Percentiles rank a stretch among this genome's conserved stretches.
Evolutionary conservation across 768 basidiomycete genomes (phyloP).

Genomic region (Podaxis rugospora): DNA sequence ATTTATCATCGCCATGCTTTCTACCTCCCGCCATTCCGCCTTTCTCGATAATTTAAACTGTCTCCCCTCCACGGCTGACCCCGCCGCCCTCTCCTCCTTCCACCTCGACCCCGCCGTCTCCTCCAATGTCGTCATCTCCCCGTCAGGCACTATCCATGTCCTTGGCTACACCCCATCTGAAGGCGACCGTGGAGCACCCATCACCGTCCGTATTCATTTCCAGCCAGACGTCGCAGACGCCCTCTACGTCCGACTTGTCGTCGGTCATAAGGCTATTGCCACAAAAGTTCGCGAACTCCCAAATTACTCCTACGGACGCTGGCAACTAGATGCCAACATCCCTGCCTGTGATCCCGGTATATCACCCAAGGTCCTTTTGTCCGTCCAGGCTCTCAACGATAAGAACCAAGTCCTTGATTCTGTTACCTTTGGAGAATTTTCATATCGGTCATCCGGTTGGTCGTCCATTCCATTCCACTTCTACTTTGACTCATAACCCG

Average conservation of each 20-base stretch:
- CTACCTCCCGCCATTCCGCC: conserved; percentile 5
- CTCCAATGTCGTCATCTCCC: conserved; percentile 37
- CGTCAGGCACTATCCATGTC: conserved; percentile 55
- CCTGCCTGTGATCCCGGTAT: conserved; percentile 49
- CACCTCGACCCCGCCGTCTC: conserved; percentile 12
- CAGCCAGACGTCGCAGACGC: conserved; percentile 42
- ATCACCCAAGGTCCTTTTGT: conserved; percentile 45
- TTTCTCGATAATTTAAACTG: conserved; percentile 9
- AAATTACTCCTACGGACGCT: conserved; percentile 43
- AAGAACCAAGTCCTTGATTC: conserved; percentile 55
- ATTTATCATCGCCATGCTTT: conserved; percentile 7
- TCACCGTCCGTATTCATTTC: conserved; percentile 64
- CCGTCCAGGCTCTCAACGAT: conserved; percentile 58
- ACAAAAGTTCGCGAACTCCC: conserved; percentile 60
- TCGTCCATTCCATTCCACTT: conserved; percentile 10
- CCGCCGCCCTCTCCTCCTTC: conserved; percentile 5
- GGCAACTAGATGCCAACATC: conserved; percentile 62
- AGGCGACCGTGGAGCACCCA: conserved; percentile 58
- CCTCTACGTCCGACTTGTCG: conserved; percentile 68
- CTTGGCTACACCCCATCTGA: conserved; percentile 60
- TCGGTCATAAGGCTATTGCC: conserved; percentile 62
- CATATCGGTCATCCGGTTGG: conserved; percentile 49
- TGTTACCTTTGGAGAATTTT: conserved; percentile 68
- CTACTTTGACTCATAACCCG: neutral
- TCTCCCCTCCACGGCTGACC: conserved; percentile 3